Conservation (phyloP, 345 rosid species). For the Heritiera littoralis region DNA sequence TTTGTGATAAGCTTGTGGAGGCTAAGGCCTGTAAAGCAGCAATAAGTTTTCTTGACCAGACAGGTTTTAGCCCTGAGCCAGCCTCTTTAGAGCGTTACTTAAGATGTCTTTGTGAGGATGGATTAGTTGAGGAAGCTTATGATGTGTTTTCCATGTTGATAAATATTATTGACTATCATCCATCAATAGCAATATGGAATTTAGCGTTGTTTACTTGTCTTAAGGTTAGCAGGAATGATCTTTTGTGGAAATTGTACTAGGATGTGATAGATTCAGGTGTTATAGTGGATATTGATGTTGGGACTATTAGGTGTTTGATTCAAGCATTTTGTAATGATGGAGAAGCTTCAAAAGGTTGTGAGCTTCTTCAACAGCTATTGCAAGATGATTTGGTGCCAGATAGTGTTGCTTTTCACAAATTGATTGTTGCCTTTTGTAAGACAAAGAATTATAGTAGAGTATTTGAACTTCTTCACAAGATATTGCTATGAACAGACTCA, state of each 20-base stretch:
- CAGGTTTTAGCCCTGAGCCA: no score
- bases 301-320: no score
- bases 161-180: conserved; percentile 34
- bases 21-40: conserved; percentile 37
- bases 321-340: conserved; percentile 23
- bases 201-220: conserved; percentile 47
- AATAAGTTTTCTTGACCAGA: no score
- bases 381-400: no score
- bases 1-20: conserved; percentile 63
- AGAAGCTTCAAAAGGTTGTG: conserved; percentile 38
- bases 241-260: no score
- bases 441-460: conserved; percentile 30
- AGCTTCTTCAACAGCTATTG: conserved; percentile 19
- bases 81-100: no score
- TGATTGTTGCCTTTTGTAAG: conserved; percentile 43
- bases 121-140: conserved; percentile 51
- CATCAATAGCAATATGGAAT: conserved; percentile 49
- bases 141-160: conserved; percentile 32
- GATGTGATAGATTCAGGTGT: no score
- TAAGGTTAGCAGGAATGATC: conserved; percentile 31
- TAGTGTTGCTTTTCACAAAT: conserved; percentile 20
- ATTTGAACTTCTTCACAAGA: conserved; percentile 52
- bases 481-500: conserved; percentile 39
- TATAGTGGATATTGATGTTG: no score
- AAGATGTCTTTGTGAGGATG: conserved; percentile 35